These are phyloP conservation scores for Apiospora hydei DNA, from an alignment of 2,329 filamentous ascomycete species.

Conservation along the genomic window DNA sequence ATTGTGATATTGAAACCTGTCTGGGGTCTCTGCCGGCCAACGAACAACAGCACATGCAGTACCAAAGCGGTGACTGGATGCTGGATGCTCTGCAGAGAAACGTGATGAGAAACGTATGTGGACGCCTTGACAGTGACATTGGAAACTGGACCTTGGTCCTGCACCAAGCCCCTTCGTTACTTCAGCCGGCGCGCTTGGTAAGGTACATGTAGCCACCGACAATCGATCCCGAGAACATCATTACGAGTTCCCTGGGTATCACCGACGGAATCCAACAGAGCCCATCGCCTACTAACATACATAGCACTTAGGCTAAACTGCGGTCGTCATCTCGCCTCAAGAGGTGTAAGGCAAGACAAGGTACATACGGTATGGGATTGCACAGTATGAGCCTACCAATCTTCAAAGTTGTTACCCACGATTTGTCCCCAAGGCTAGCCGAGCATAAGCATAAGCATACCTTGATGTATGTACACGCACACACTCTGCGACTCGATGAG, in stretches of 20 bases:
- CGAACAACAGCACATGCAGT: constrained; percentile 2
- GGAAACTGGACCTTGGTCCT: neutral
- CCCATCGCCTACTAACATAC: neutral
- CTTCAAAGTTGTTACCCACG: neutral
- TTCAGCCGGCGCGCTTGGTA: constrained; percentile 12
- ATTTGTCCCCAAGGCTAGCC: constrained; percentile 10
- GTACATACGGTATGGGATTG: constrained; percentile 10
- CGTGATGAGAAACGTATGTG: constrained; percentile 5
- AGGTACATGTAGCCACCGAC: neutral
- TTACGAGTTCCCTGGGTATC: constrained; percentile 12
- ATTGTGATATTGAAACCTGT: constrained; percentile 20
- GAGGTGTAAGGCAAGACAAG: neutral
- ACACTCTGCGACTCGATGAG: constrained; percentile 14
- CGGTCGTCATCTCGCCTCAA: neutral
- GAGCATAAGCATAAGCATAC: constrained; percentile 14
- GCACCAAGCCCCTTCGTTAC: neutral
- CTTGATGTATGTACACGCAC: neutral
- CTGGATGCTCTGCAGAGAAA: neutral
- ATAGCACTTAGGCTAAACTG: constrained; percentile 14
- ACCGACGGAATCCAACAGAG: constrained; percentile 20
- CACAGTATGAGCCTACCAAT: constrained; percentile 6
- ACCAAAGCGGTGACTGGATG: constrained; percentile 14
- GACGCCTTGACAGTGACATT: constrained; percentile 3
- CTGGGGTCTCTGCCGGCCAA: constrained; percentile 2
- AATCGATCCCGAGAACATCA: constrained; percentile 7